Conservation (phyloP, 768 basidiomycete genomes). For the Clitopilus hobsonii region DNA sequence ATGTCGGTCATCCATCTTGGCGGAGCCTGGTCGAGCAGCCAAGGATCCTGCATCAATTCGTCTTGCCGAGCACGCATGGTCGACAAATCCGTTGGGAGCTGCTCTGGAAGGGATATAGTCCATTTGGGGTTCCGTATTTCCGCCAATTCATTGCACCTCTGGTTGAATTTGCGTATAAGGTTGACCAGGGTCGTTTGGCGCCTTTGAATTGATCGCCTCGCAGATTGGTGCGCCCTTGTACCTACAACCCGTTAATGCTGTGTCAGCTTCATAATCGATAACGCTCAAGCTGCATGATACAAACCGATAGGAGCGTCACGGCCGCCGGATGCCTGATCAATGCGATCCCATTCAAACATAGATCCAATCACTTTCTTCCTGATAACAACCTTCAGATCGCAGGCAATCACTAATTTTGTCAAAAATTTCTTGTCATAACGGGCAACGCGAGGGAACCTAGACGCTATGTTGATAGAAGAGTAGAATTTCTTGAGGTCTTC, state of each 20-base stretch:
- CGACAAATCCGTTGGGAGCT: slow-evolving; percentile 24
- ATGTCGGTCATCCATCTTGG: slow-evolving; percentile 29
- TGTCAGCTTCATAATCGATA: background rate
- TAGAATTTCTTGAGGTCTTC: too few relatives aligned
- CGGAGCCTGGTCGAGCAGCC: slow-evolving; percentile 16
- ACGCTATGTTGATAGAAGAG: too few relatives aligned
- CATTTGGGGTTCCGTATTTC: slow-evolving; percentile 15
- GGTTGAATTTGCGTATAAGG: slow-evolving; percentile 24
- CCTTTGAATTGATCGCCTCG: slow-evolving; percentile 23
- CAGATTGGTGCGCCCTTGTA: slow-evolving; percentile 28
- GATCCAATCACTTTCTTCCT: slow-evolving; percentile 24
- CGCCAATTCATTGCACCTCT: slow-evolving; percentile 18
- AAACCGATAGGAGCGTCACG: slow-evolving; percentile 26
- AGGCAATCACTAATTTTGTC: slow-evolving; percentile 23
- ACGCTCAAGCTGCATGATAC: background rate
- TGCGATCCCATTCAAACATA: slow-evolving; percentile 34
- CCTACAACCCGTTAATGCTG: slow-evolving; percentile 18
- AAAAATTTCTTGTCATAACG: slow-evolving; percentile 23
- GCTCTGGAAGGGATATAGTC: slow-evolving; percentile 24
- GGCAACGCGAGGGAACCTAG: slow-evolving; percentile 21
- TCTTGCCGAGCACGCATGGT: slow-evolving; percentile 15
- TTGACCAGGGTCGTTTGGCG: slow-evolving; percentile 21
- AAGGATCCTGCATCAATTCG: slow-evolving; percentile 30
- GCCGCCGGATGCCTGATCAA: slow-evolving; percentile 27
- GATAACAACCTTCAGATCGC: slow-evolving; percentile 35